phyloP scores from a whole-genome alignment of 306 rosid species.

The Rubus parviflorus region DNA sequence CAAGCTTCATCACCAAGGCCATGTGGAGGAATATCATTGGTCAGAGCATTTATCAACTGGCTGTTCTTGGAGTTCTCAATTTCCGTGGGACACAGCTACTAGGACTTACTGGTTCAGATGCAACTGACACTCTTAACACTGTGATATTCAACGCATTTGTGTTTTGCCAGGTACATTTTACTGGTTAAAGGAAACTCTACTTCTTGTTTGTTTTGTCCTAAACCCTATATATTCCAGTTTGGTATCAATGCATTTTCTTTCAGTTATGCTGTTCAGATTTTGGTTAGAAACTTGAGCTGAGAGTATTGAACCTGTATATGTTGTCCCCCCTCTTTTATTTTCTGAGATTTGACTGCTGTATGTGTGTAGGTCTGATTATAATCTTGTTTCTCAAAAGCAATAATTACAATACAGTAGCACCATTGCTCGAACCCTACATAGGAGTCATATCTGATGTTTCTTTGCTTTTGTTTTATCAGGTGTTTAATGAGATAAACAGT shows the following conservation, averaged over 20 bases:
- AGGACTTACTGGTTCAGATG: constrained; percentile 63
- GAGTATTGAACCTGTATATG: background rate
- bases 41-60: constrained; percentile 85
- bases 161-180: constrained; percentile 78
- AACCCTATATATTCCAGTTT: background rate
- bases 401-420: background rate
- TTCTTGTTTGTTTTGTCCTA: background rate
- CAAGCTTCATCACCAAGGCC: constrained; percentile 72
- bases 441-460: constrained; percentile 4
- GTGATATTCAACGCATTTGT: constrained; percentile 88
- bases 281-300: background rate
- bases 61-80: constrained; percentile 58
- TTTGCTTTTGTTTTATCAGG: constrained; percentile 43
- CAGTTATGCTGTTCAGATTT: background rate
- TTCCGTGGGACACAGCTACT: constrained; percentile 70
- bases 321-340: background rate
- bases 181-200: background rate
- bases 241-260: background rate
- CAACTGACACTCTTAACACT: constrained; percentile 65
- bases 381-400: background rate
- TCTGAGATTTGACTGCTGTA: background rate
- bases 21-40: constrained; percentile 98
- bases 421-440: background rate
- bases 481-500: constrained; percentile 91
- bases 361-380: background rate